A percentile compares a stretch with the other conserved stretches of the same genome.
Evolutionary conservation across 192 early-diverging fungal genomes (phyloP).

Genomic region (Backusella sp.): DNA sequence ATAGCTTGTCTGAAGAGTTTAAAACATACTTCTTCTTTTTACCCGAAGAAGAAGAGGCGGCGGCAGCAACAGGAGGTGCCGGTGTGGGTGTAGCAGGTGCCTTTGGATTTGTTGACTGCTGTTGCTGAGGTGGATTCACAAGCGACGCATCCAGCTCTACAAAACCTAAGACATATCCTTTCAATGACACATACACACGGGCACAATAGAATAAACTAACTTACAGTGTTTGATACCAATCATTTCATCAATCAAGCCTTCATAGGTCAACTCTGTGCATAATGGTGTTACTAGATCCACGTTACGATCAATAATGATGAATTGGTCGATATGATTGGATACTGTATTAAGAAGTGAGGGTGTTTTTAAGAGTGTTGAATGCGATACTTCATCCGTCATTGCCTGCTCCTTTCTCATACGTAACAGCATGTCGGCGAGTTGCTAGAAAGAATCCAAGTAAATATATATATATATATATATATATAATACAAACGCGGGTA

Average conservation of each 20-base stretch:
- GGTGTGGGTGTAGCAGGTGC: slow-evolving; percentile 16
- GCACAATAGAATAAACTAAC: slow-evolving; percentile 4
- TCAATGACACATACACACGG: background rate
- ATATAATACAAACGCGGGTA: no score
- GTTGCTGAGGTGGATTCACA: slow-evolving; percentile 38
- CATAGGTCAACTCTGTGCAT: slow-evolving; percentile 94
- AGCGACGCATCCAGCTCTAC: slow-evolving; percentile 74
- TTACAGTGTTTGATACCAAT: slow-evolving; percentile 78
- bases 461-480: no score
- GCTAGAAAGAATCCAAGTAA: slow-evolving; percentile 20
- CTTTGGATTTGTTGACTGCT: background rate
- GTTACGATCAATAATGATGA: slow-evolving; percentile 88
- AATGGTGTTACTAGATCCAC: slow-evolving; percentile 92
- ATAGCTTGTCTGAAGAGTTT: slow-evolving; percentile 80
- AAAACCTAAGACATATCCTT: slow-evolving; percentile 48
- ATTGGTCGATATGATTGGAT: slow-evolving; percentile 71
- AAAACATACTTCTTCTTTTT: slow-evolving; percentile 77
- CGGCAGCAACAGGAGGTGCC: slow-evolving; percentile 10
- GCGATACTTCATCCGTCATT: slow-evolving; percentile 49
- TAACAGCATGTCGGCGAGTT: slow-evolving; percentile 71
- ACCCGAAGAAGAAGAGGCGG: slow-evolving; percentile 33
- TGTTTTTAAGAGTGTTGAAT: slow-evolving; percentile 34
- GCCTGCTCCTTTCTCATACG: slow-evolving; percentile 83
- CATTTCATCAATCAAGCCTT: slow-evolving; percentile 94
- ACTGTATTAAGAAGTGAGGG: slow-evolving; percentile 40